Percentiles rank a stretch among this genome's conserved stretches.
Evolutionary conservation across 2,329 filamentous ascomycete genomes (phyloP).

Genomic region (Monilinia polystroma): DNA sequence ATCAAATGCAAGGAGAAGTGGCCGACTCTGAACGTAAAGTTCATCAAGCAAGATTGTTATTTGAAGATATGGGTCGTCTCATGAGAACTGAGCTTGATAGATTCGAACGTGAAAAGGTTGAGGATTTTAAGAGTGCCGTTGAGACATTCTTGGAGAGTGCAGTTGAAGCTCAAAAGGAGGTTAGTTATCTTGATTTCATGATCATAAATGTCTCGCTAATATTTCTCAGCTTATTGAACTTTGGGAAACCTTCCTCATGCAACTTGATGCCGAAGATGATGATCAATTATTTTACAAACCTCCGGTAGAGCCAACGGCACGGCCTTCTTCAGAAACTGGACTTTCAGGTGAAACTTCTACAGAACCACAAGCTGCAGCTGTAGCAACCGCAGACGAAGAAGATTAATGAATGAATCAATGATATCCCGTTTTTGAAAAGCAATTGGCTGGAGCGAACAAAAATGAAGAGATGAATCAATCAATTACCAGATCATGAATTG

Average conservation of each 20-base stretch:
- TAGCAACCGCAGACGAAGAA: constrained; percentile 34
- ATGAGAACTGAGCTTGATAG: constrained; percentile 90
- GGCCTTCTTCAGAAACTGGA: constrained; percentile 50
- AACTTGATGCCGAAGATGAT: constrained; percentile 91
- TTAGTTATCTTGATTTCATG: constrained; percentile 45
- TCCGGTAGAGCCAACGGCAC: constrained; percentile 53
- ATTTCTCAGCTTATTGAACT: constrained; percentile 66
- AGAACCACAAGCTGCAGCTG: constrained; percentile 29
- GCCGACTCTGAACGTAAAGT: constrained; percentile 92
- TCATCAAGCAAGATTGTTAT: constrained; percentile 83
- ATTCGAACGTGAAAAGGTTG: constrained; percentile 96
- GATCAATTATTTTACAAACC: constrained; percentile 66
- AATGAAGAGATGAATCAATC: constrained; percentile 19
- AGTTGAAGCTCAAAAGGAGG: constrained; percentile 98
- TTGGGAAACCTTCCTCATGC: constrained; percentile 98
- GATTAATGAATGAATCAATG: constrained; percentile 25
- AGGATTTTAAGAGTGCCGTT: constrained; percentile 97
- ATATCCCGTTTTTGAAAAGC: constrained; percentile 22
- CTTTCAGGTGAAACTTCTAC: constrained; percentile 32
- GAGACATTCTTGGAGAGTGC: constrained; percentile 97
- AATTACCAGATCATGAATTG: constrained; percentile 12
- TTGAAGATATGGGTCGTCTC: constrained; percentile 94
- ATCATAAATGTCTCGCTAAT: constrained; percentile 19
- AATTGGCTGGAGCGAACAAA: constrained; percentile 3
- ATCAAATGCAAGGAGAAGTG: constrained; percentile 89